These are phyloP conservation scores for Rhytidiadelphus loreus DNA, from an alignment of 225 moss, liverwort and hornwort genomes.

Conservation along the genomic window DNA sequence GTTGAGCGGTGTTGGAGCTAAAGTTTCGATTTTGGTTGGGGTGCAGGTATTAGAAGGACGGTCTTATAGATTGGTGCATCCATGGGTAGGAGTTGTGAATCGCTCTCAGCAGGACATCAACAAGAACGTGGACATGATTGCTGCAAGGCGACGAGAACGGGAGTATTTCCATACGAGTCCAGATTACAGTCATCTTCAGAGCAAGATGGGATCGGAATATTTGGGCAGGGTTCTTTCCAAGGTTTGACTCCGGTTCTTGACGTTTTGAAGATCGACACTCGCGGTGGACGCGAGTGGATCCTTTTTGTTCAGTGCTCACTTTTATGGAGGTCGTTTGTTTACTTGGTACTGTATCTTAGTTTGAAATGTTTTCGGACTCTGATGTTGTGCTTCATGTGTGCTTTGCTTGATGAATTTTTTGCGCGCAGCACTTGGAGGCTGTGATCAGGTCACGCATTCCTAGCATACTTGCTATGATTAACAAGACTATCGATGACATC, in stretches of 20 bases:
- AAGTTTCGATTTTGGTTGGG: background rate
- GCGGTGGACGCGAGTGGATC: background rate
- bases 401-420: background rate
- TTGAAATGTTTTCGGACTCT: background rate
- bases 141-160: conserved; percentile 54
- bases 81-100: conserved; percentile 58
- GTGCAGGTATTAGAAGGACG: conserved; percentile 49
- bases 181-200: conserved; percentile 43
- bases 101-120: conserved; percentile 61
- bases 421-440: conserved; percentile 35
- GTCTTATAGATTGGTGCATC: conserved; percentile 28
- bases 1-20: background rate
- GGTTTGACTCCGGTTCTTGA: conserved; percentile 2
- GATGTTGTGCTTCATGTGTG: background rate
- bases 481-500: conserved; percentile 52
- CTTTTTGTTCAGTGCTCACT: background rate
- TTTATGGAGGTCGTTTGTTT: background rate
- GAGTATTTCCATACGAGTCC: conserved; percentile 38
- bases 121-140: conserved; percentile 56
- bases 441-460: conserved; percentile 50
- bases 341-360: background rate
- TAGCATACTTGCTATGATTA: conserved; percentile 44
- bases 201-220: conserved; percentile 62
- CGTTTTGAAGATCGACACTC: background rate
- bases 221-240: conserved; percentile 47